Percentiles rank a stretch among this genome's conserved stretches.
Evolutionary conservation across 2,329 filamentous ascomycete species (phyloP).

Genomic region (Fusarium sp.): DNA sequence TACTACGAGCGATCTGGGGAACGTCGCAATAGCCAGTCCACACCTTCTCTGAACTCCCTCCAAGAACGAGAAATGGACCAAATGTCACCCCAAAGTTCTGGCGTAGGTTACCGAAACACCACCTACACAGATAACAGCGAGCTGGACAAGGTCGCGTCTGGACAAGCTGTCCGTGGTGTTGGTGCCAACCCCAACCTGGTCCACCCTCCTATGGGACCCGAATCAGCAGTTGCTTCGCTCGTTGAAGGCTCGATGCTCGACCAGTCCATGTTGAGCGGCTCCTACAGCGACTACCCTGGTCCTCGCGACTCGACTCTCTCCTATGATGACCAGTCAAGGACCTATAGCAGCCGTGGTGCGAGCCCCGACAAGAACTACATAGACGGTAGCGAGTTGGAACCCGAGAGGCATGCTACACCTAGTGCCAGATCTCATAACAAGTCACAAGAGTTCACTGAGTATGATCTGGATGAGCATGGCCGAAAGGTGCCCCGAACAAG

Average conservation of each 20-base stretch:
- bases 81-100: conserved; percentile 63
- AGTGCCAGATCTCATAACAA: conserved; percentile 51
- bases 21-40: conserved; percentile 48
- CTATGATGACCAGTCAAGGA: conserved; percentile 46
- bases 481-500: conserved; percentile 61
- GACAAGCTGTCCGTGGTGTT: conserved; percentile 76
- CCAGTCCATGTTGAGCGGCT: conserved; percentile 72
- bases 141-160: conserved; percentile 68
- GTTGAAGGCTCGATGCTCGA: conserved; percentile 77
- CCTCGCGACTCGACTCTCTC: conserved; percentile 53
- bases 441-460: conserved; percentile 63
- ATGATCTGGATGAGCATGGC: conserved; percentile 68
- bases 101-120: conserved; percentile 64
- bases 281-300: conserved; percentile 59
- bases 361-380: conserved; percentile 57
- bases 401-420: conserved; percentile 56
- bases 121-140: conserved; percentile 65
- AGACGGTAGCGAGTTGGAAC: conserved; percentile 52
- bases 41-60: conserved; percentile 51
- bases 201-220: conserved; percentile 76
- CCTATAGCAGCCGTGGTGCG: conserved; percentile 48
- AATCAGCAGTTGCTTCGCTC: conserved; percentile 91
- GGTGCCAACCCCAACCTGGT: conserved; percentile 82
- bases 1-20: conserved; percentile 65
- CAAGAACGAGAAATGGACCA: conserved; percentile 64